Base-by-base conservation (phyloP, 331 rosid genomes). In the Saraca asoca region DNA sequence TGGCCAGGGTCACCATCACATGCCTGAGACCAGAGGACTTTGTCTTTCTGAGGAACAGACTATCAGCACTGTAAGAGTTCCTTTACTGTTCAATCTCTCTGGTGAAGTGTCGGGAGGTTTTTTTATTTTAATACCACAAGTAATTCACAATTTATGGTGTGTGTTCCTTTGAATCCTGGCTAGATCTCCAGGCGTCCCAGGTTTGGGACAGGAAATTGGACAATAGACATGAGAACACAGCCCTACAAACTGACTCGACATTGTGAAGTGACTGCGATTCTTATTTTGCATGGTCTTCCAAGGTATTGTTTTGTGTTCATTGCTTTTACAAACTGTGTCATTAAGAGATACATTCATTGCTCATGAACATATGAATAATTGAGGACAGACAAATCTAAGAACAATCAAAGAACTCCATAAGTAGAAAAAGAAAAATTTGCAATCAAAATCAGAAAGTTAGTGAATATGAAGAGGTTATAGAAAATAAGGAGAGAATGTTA, bases 1-100 rank as follows among this genome's bases (percentile, higher is more conserved):
- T 81, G 43, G 58, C 20, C 79, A 90, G 99, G 99, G 96, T 51
- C 97, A 90, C 82, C 85, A 94, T 79, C 99, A 90, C 80, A 79
- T 88, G 88, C 97, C 99, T 12, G 99, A 94, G 85, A 94, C 99
- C 43, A 86, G 99, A 82, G 99, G 99, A 43, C 93, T 94, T 62
- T 94, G 99, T 89, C 97, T 94, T 64, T 94, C 99, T 1, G 99
- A 94, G 80, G 99, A 94, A 80, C 99, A 88, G 79, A 88, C 85
- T 35, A 72, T 94, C 76, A 85, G 91, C 92, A 81, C 85, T 2
- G 99, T 94, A 85, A 85, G 89, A 55, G 78, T 66, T 53, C 58
- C 57, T 64, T 35, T 48, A 51, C 37, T 55, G 58, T 24, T 52
- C 41, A 33, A 24, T 24, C 31, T 24, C 31, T 24, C 31, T 24